These are phyloP conservation scores for Luffa aegyptiaca DNA, from an alignment of 306 rosid species.

Conservation along the genomic window DNA sequence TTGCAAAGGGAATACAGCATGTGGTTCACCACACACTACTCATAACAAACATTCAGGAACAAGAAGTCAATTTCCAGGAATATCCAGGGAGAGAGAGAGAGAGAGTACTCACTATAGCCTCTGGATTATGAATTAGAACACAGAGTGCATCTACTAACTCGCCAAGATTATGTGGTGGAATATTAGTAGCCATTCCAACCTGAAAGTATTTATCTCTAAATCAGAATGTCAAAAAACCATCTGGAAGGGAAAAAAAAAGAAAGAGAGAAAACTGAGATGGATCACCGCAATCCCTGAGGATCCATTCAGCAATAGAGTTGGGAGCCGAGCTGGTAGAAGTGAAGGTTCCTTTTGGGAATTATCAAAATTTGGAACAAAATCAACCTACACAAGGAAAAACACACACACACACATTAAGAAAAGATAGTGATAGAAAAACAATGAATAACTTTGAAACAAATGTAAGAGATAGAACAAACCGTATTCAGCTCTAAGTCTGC, in stretches of 20 bases:
- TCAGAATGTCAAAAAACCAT: constrained; percentile 11
- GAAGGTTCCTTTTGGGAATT: constrained; percentile 91
- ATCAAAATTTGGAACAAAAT: constrained; percentile 87
- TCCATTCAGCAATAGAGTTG: constrained; percentile 82
- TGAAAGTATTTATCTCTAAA: constrained; percentile 20
- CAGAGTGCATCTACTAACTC: constrained; percentile 86
- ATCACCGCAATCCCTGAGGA: constrained; percentile 98
- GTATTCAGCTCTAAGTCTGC: constrained; percentile 79
- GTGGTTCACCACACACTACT: neutral
- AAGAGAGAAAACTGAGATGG: constrained; percentile 2
- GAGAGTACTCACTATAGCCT: constrained; percentile 66
- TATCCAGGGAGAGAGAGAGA: neutral
- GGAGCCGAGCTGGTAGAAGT: constrained; percentile 89
- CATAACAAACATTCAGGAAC: neutral
- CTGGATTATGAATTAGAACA: constrained; percentile 83
- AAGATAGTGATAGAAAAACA: constrained; percentile 10
- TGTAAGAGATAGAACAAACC: constrained; percentile 37
- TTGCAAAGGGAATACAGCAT: neutral
- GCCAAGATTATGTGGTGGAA: constrained; percentile 98
- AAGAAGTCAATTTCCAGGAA: neutral
- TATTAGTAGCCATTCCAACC: constrained; percentile 99
- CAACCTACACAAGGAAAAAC: constrained; percentile 49
- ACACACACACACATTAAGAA: neutral
- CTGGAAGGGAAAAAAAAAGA: neutral
- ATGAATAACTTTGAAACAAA: constrained; percentile 6